Conservation (phyloP, 225 moss, liverwort and hornwort genomes). For the Lunularia cruciata region DNA sequence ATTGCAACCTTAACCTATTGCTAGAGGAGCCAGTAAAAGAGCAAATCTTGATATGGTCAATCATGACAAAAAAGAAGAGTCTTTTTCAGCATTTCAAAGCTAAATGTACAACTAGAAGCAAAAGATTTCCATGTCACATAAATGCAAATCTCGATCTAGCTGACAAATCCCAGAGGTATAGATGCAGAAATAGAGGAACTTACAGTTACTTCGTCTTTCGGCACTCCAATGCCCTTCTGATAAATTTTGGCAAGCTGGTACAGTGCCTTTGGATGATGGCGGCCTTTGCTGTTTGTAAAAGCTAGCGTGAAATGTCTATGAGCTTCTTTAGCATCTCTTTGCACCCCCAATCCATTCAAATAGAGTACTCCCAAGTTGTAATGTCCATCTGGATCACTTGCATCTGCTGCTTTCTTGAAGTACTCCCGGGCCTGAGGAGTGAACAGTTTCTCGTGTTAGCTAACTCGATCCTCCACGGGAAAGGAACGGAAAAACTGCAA, state of each 20-base stretch:
- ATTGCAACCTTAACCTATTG: background rate
- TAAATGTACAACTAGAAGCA: background rate
- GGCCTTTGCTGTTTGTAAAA: slow-evolving; percentile 37
- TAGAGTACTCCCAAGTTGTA: slow-evolving; percentile 92
- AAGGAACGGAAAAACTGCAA: background rate
- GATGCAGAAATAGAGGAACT: no score
- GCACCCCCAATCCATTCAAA: slow-evolving; percentile 73
- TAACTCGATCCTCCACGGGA: background rate
- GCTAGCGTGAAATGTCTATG: slow-evolving; percentile 49
- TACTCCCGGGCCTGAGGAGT: slow-evolving; percentile 67
- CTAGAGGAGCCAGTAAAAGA: no score
- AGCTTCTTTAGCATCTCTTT: slow-evolving; percentile 69
- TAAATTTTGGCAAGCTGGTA: slow-evolving; percentile 92
- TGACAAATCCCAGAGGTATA: no score
- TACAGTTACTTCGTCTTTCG: slow-evolving; percentile 63
- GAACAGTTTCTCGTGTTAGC: background rate
- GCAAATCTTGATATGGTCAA: no score
- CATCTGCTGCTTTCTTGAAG: slow-evolving; percentile 77
- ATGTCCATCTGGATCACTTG: slow-evolving; percentile 57
- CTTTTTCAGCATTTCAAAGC: background rate
- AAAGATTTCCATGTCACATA: no score
- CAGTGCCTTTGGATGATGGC: slow-evolving; percentile 74
- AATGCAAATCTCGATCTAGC: no score
- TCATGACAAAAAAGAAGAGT: no score
- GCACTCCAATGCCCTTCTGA: slow-evolving; percentile 78